Percentiles rank a stretch among this genome's conserved stretches.
phyloP scores from a whole-genome alignment of 768 basidiomycete species.

The Agrocybe pediades region DNA sequence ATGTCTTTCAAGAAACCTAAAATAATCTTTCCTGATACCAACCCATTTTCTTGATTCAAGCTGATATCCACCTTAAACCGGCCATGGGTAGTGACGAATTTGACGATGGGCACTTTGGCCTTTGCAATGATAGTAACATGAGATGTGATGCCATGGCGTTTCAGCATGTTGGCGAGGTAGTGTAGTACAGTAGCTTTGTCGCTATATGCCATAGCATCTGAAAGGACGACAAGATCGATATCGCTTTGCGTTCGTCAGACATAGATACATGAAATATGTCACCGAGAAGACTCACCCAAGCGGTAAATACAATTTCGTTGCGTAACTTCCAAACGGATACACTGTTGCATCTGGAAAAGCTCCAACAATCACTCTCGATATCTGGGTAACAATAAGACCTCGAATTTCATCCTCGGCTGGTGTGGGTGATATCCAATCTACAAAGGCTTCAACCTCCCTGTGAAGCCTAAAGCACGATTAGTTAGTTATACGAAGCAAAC shows the following conservation, averaged over 20 bases:
- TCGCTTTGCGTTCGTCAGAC: conserved; percentile 56
- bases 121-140: conserved; percentile 87
- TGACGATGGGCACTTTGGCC: conserved; percentile 96
- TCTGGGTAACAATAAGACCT: conserved; percentile 66
- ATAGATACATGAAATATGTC: conserved; percentile 8
- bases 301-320: conserved; percentile 93
- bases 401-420: conserved; percentile 85
- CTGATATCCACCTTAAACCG: conserved; percentile 91
- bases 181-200: conserved; percentile 72
- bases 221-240: conserved; percentile 93
- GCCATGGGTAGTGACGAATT: conserved; percentile 84
- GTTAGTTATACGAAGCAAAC: conserved; percentile 7
- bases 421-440: conserved; percentile 86
- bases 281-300: conserved; percentile 61
- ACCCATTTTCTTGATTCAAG: conserved; percentile 87
- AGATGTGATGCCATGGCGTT: conserved; percentile 69
- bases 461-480: conserved; percentile 63
- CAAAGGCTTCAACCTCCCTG: conserved; percentile 82
- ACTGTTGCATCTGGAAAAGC: conserved; percentile 81
- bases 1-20: conserved; percentile 77
- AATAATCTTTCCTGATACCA: conserved; percentile 77
- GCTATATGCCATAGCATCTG: conserved; percentile 69
- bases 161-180: conserved; percentile 76
- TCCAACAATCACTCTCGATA: conserved; percentile 63
- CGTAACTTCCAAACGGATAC: conserved; percentile 88